Evolutionary conservation across 2,329 filamentous ascomycete species (phyloP).

Genomic region (Madurella fahalii): DNA sequence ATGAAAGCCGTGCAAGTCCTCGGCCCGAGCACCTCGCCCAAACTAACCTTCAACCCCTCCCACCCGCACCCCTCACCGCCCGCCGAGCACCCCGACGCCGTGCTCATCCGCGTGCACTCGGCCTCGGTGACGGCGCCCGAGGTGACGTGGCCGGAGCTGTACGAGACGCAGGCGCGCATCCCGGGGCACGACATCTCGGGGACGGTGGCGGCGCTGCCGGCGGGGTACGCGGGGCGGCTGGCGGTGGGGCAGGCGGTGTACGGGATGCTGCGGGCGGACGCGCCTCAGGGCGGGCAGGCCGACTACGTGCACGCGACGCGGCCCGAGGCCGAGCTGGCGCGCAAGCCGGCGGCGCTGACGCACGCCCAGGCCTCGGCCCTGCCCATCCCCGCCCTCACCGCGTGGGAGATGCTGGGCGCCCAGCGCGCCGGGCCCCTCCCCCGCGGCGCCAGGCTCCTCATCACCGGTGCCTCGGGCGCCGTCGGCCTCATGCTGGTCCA

Average conservation of each 20-base stretch:
- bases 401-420: constrained; percentile 27
- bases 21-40: constrained; percentile 10
- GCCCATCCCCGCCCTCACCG: constrained; percentile 32
- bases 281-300: constrained; percentile 26
- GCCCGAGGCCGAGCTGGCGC: constrained; percentile 14
- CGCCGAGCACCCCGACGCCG: constrained; percentile 12
- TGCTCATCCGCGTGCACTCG: constrained; percentile 32
- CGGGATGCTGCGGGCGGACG: constrained; percentile 27
- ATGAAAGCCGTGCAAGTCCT: constrained; percentile 35
- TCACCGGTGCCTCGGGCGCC: constrained; percentile 32
- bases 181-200: constrained; percentile 37
- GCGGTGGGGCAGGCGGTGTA: constrained; percentile 22
- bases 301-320: constrained; percentile 27
- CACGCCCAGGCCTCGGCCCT: constrained; percentile 30
- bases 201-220: constrained; percentile 27
- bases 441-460: constrained; percentile 20
- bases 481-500: constrained; percentile 31
- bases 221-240: constrained; percentile 22
- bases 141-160: constrained; percentile 33
- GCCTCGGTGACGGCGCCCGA: constrained; percentile 36
- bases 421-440: constrained; percentile 15
- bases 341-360: constrained; percentile 23
- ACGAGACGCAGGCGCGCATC: constrained; percentile 27
- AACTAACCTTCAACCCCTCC: neutral
- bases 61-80: constrained; percentile 20